Evolutionary conservation across 805 yeast genomes (phyloP).

Genomic region (Candida incommunis): DNA sequence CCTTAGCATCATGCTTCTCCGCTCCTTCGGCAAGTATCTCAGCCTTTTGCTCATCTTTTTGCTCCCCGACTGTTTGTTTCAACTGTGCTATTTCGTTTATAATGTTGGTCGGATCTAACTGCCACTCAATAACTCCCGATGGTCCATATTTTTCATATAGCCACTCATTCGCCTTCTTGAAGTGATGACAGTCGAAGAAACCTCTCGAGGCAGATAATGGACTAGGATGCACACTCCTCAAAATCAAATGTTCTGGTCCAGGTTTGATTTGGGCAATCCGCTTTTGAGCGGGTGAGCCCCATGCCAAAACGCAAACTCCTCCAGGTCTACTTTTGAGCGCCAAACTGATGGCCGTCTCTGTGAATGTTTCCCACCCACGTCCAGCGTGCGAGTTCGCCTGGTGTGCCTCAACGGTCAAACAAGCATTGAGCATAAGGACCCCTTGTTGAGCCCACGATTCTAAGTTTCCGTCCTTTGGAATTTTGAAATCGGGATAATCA

Average conservation of each 20-base stretch:
- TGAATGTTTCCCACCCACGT: conserved; percentile 86
- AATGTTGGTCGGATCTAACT: conserved; percentile 17
- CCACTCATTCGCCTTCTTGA: conserved; percentile 69
- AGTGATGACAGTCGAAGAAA: conserved; percentile 67
- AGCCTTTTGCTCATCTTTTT: not conserved
- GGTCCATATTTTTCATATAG: conserved; percentile 30
- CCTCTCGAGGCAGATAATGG: conserved; percentile 87
- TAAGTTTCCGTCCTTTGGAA: conserved; percentile 56
- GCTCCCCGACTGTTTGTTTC: not conserved
- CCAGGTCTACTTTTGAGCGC: conserved; percentile 23
- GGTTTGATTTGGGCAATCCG: conserved; percentile 32
- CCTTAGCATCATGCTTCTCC: conserved; percentile 1
- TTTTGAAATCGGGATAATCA: conserved; percentile 55
- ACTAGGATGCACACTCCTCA: conserved; percentile 82
- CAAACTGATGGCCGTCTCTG: conserved; percentile 54
- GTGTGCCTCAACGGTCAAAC: conserved; percentile 85
- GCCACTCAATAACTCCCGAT: conserved; percentile 53
- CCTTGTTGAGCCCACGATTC: conserved; percentile 81
- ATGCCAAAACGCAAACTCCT: conserved; percentile 66
- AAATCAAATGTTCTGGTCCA: conserved; percentile 26
- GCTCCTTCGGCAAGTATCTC: not conserved
- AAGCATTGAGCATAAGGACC: conserved; percentile 73
- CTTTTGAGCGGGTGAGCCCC: conserved; percentile 68
- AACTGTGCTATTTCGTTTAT: conserved; percentile 7
- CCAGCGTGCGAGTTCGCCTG: conserved; percentile 85